Conservation (phyloP, 2,329 filamentous ascomycete genomes). For the Paecilomyces formosus region DNA sequence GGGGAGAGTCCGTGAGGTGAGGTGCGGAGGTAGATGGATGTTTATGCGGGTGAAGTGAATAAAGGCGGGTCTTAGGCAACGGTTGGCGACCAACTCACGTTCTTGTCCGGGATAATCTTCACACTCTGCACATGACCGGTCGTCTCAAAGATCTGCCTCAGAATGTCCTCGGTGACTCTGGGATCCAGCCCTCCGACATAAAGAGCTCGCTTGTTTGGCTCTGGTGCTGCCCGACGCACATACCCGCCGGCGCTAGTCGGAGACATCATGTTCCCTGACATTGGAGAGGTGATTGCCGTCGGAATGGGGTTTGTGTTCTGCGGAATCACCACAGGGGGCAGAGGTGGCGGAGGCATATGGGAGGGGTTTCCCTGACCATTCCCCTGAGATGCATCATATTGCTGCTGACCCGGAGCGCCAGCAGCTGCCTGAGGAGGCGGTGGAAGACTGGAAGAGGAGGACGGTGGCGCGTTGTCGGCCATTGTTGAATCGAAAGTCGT, state of each 20-base stretch:
- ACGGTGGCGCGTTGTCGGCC: constrained; percentile 66
- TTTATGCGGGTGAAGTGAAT: neutral
- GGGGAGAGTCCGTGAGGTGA: neutral
- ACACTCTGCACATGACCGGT: constrained; percentile 97
- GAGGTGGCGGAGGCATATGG: constrained; percentile 83
- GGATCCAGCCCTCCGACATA: constrained; percentile 95
- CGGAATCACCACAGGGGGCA: constrained; percentile 77
- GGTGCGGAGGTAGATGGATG: constrained; percentile 2
- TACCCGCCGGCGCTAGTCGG: constrained; percentile 75
- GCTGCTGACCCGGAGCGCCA: constrained; percentile 59
- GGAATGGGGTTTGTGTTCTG: constrained; percentile 95
- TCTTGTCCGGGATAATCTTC: constrained; percentile 99
- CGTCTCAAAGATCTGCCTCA: constrained; percentile 97
- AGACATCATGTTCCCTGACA: constrained; percentile 73
- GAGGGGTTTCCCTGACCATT: constrained; percentile 61
- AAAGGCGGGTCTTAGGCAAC: neutral
- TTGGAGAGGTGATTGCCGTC: constrained; percentile 81
- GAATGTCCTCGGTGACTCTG: constrained; percentile 88
- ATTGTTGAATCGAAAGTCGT: constrained; percentile 41
- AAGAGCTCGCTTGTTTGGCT: constrained; percentile 95
- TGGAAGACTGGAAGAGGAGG: constrained; percentile 59
- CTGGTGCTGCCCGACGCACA: constrained; percentile 82
- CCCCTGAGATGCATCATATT: constrained; percentile 64
- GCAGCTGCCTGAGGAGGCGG: constrained; percentile 61
- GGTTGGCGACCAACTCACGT: constrained; percentile 58